phyloP scores from a whole-genome alignment of 1,139 yeast species.

The Blastobotrys aristatus region DNA sequence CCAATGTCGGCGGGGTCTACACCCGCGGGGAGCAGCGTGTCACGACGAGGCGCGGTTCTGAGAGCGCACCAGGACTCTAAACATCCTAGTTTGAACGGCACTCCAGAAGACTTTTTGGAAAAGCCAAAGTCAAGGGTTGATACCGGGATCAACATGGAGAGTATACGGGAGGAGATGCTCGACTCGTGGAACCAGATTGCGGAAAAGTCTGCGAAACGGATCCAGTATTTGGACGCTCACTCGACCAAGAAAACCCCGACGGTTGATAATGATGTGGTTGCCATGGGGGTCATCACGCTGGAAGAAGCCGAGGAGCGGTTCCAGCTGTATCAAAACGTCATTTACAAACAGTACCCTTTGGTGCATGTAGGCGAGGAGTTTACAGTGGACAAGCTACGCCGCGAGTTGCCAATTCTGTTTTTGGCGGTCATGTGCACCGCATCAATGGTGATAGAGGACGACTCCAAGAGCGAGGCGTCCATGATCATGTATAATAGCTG shows the following conservation, averaged over 20 bases:
- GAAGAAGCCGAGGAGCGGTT: constrained; percentile 34
- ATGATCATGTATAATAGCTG: constrained; percentile 55
- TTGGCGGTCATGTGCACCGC: constrained; percentile 61
- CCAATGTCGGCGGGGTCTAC: neutral
- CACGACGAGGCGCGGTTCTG: neutral
- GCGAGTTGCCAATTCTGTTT: constrained; percentile 54
- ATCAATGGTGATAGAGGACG: constrained; percentile 40
- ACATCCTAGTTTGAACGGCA: constrained; percentile 16
- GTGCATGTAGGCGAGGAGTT: constrained; percentile 45
- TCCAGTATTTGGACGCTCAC: constrained; percentile 15
- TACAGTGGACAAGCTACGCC: constrained; percentile 46
- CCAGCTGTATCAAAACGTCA: constrained; percentile 24
- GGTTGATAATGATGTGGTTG: constrained; percentile 30
- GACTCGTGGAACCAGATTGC: constrained; percentile 30
- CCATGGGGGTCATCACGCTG: constrained; percentile 30
- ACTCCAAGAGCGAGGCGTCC: constrained; percentile 37
- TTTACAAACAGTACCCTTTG: constrained; percentile 45
- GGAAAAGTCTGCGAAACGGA: constrained; percentile 26
- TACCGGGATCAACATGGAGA: constrained; percentile 25
- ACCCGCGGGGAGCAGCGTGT: neutral
- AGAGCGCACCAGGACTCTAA: constrained; percentile 3
- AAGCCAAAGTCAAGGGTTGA: constrained; percentile 9
- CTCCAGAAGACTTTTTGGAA: constrained; percentile 20
- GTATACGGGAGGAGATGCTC: constrained; percentile 30
- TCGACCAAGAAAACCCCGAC: constrained; percentile 24